Percentiles rank a stretch among this genome's conserved stretches.
These are phyloP conservation scores for Penicillium verrucosum DNA, from an alignment of 2,329 filamentous ascomycete genomes.

Conservation along the genomic window DNA sequence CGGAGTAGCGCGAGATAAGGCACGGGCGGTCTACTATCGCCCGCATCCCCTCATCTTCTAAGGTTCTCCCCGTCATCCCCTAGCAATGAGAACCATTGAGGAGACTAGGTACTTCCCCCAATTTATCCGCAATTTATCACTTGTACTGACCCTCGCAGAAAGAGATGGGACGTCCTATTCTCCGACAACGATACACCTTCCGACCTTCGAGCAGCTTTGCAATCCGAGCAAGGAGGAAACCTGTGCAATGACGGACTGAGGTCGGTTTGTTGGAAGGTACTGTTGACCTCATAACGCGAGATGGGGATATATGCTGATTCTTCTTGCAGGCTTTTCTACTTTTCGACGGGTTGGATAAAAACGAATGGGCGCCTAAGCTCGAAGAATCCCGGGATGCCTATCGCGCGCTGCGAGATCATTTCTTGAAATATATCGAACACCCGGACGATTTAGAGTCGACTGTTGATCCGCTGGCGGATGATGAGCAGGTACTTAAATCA, in stretches of 20 bases:
- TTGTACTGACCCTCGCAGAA: slow-evolving; percentile 43
- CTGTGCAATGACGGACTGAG: slow-evolving; percentile 71
- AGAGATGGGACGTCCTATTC: slow-evolving; percentile 66
- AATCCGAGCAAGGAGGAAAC: slow-evolving; percentile 56
- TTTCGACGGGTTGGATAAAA: slow-evolving; percentile 63
- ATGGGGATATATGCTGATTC: slow-evolving; percentile 21
- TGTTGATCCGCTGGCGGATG: slow-evolving; percentile 82
- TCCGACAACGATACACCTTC: slow-evolving; percentile 53
- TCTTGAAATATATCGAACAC: slow-evolving; percentile 77
- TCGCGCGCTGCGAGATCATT: slow-evolving; percentile 65
- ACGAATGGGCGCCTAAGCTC: slow-evolving; percentile 67
- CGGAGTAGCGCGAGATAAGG: slow-evolving; percentile 19
- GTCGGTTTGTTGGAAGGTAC: slow-evolving; percentile 88
- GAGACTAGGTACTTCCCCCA: slow-evolving; percentile 49
- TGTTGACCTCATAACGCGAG: slow-evolving; percentile 12
- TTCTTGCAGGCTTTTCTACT: slow-evolving; percentile 69
- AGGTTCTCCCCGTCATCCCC: slow-evolving; percentile 5
- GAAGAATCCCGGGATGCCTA: slow-evolving; percentile 72
- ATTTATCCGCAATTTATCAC: background rate
- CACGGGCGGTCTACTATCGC: slow-evolving; percentile 22
- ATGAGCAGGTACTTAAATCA: slow-evolving; percentile 57
- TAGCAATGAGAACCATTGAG: slow-evolving; percentile 53
- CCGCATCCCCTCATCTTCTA: slow-evolving; percentile 17
- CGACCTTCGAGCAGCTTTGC: slow-evolving; percentile 63
- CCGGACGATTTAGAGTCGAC: slow-evolving; percentile 74